Percentiles rank a stretch among this genome's conserved stretches.
Conservation (phyloP, 805 yeast genomes). For the Yueomyces sinensis region DNA sequence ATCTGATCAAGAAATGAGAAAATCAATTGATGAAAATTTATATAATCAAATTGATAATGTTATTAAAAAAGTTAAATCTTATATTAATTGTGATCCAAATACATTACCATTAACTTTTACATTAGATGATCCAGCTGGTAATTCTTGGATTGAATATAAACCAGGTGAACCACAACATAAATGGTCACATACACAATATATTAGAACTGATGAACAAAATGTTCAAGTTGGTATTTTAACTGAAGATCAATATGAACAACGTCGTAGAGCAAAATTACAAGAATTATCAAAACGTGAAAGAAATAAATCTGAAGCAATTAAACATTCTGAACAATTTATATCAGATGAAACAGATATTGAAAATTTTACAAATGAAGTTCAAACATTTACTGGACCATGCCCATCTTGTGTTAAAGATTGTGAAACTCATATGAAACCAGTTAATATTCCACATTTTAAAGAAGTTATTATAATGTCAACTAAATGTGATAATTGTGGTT, state of each 20-base stretch:
- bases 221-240: slow-evolving; percentile 71
- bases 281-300: slow-evolving; percentile 26
- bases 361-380: slow-evolving; percentile 80
- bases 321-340: slow-evolving; percentile 32
- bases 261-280: slow-evolving; percentile 22
- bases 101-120: slow-evolving; percentile 65
- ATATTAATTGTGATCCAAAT: slow-evolving; percentile 52
- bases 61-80: slow-evolving; percentile 43
- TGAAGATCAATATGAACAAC: slow-evolving; percentile 36
- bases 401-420: slow-evolving; percentile 70
- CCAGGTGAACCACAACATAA: slow-evolving; percentile 84
- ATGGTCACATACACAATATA: slow-evolving; percentile 76
- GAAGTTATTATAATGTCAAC: slow-evolving; percentile 96
- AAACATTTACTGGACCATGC: slow-evolving; percentile 84
- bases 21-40: slow-evolving; percentile 58
- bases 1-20: slow-evolving; percentile 71
- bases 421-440: slow-evolving; percentile 92
- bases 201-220: slow-evolving; percentile 80
- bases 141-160: slow-evolving; percentile 85
- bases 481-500: slow-evolving; percentile 84
- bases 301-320: slow-evolving; percentile 13
- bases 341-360: slow-evolving; percentile 71
- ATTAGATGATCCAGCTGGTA: slow-evolving; percentile 91
- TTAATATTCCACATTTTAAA: slow-evolving; percentile 94
- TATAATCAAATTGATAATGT: slow-evolving; percentile 65